Percentiles rank a stretch among this genome's conserved stretches.
Conservation (phyloP, 495 filamentous ascomycete genomes). For the Lasiosphaeriaceae sp. region DNA sequence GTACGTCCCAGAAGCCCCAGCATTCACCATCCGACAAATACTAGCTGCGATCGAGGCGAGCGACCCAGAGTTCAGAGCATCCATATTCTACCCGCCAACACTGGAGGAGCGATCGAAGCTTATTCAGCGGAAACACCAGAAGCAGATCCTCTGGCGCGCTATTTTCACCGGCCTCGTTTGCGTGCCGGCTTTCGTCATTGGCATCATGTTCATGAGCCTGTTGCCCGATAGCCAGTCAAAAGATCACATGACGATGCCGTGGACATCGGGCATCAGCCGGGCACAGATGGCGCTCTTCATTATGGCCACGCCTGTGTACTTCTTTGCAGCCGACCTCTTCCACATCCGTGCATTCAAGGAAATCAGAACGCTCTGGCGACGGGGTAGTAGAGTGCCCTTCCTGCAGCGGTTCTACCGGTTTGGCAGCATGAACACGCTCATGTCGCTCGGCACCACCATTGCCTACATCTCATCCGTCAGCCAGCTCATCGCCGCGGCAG, state of each 20-base stretch:
- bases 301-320: slow-evolving; percentile 84
- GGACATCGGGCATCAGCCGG: slow-evolving; percentile 70
- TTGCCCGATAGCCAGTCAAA: slow-evolving; percentile 57
- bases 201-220: slow-evolving; percentile 87
- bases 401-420: slow-evolving; percentile 82
- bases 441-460: slow-evolving; percentile 83
- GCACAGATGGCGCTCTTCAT: slow-evolving; percentile 82
- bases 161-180: slow-evolving; percentile 67
- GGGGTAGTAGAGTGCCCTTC: slow-evolving; percentile 70
- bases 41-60: slow-evolving; percentile 59
- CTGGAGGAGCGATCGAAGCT: slow-evolving; percentile 78
- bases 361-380: slow-evolving; percentile 73
- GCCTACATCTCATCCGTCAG: slow-evolving; percentile 84
- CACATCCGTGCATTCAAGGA: slow-evolving; percentile 77
- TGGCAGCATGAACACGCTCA: slow-evolving; percentile 94
- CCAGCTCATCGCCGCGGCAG: slow-evolving; percentile 68
- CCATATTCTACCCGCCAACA: slow-evolving; percentile 74
- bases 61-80: slow-evolving; percentile 60
- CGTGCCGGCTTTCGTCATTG: slow-evolving; percentile 85
- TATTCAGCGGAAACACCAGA: slow-evolving; percentile 62
- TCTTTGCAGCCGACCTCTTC: slow-evolving; percentile 84
- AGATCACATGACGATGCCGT: slow-evolving; percentile 63
- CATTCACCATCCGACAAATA: slow-evolving; percentile 74
- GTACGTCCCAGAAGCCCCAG: slow-evolving; percentile 65
- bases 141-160: slow-evolving; percentile 59